These are phyloP conservation scores for Warburgia ugandensis DNA, from an alignment of 164 flowering plant genomes.

Conservation along the genomic window DNA sequence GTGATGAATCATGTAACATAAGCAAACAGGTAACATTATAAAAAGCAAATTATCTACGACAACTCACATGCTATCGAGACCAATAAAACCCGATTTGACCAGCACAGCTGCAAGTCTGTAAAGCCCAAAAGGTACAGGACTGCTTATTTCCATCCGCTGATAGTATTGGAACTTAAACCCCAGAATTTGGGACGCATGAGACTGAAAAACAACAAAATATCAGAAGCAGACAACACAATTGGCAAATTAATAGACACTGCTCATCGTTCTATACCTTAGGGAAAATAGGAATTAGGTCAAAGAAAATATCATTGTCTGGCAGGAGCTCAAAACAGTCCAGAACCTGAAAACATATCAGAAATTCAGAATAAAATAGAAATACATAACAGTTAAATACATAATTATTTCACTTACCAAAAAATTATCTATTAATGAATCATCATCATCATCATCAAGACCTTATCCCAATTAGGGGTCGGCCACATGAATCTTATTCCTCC, in stretches of 20 bases:
- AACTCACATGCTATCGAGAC: slow-evolving; percentile 96
- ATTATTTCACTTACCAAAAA: too few species aligned
- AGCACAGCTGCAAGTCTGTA: slow-evolving; percentile 79
- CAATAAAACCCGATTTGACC: slow-evolving; percentile 79
- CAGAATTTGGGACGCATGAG: slow-evolving; percentile 96
- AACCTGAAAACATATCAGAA: too few species aligned
- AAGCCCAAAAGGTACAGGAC: slow-evolving; percentile 71
- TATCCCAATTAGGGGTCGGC: too few species aligned
- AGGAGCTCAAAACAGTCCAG: slow-evolving; percentile 96
- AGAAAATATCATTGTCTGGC: slow-evolving; percentile 56
- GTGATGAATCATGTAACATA: too few species aligned
- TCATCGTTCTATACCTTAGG: slow-evolving; percentile 61
- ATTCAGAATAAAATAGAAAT: slow-evolving; percentile 5
- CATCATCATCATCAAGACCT: too few species aligned
- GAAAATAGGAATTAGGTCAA: slow-evolving; percentile 87
- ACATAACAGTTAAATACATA: too few species aligned
- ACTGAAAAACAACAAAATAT: slow-evolving; percentile 41
- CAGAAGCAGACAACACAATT: neutral
- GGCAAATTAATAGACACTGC: neutral
- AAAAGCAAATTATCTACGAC: slow-evolving; percentile 4
- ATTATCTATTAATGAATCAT: too few species aligned
- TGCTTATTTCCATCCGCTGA: slow-evolving; percentile 76
- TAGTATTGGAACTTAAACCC: slow-evolving; percentile 97
- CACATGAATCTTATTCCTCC: too few species aligned
- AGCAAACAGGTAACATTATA: too few species aligned